Base-by-base conservation (phyloP, 345 rosid species). In the Schrenkiella parvula region DNA sequence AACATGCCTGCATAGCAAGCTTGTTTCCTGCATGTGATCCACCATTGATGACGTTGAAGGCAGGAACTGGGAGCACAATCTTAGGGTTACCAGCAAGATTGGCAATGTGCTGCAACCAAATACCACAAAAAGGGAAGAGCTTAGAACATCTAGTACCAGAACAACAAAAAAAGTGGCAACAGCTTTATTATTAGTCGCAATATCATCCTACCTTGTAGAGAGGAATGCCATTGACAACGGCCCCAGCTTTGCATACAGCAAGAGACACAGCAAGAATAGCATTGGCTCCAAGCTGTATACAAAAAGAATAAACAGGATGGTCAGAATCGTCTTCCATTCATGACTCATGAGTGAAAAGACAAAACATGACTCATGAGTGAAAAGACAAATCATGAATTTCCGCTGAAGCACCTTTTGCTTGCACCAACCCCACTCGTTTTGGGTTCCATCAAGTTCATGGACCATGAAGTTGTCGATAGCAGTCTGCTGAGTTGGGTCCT, bases 371-470 rank as follows among this genome's bases (percentile, higher is more conserved):
- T n/a, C n/a, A n/a, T 11, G 3, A 44, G 2, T 3, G 8, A 51
- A 61, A 34, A 48, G 2, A 52, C 6, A 61, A 60, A 61, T 18
- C 4, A 52, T 5, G 48, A 15, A 18, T 6, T 43, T 31, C 13
- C 44, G 12, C 0, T n/a, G 4, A 38, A 15, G 29, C 42, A 95
- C 99, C 97, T 95, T 95, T 66, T 91, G 95, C 63, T 95, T 95
- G 87, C 99, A 91, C 97, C 99, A 95, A 55, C 99, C 97, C 97
- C 99, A 95, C 82, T 95, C 99, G 2, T 89, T 95, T 13, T 87
- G 90, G 53, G 99, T 95, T 71, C 99, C 97, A 65, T 95, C 99
- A 64, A 95, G 92, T 42, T 89, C 82, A 59, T 88, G 97, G 51
- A 91, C 99, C 97, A 95, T 91, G 82, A 80, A 84, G 67, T 88